These are phyloP conservation scores for Exophiala calicioides DNA, from an alignment of 2,329 filamentous ascomycete genomes.

Conservation along the genomic window DNA sequence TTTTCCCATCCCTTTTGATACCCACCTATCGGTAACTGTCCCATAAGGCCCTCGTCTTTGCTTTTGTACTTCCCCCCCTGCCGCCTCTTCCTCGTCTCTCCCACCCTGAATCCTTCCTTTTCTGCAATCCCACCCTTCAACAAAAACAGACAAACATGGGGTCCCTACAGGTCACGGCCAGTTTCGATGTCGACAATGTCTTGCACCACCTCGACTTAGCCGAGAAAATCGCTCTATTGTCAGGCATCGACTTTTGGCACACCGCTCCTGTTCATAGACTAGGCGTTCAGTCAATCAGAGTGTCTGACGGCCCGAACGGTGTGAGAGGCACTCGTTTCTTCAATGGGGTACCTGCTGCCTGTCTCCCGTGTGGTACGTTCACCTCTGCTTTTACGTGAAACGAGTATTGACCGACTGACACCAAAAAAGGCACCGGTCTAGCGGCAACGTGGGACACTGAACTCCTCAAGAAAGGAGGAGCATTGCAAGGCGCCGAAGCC, in stretches of 20 bases:
- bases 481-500: conserved; percentile 69
- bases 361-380: conserved; percentile 64
- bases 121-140: conserved; percentile 2
- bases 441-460: conserved; percentile 77
- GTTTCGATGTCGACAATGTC: conserved; percentile 32
- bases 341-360: conserved; percentile 67
- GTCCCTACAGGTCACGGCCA: conserved; percentile 21
- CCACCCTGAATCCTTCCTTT: not conserved
- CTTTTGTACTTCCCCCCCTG: not conserved
- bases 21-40: not conserved
- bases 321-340: conserved; percentile 69
- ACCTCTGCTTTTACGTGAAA: too few relatives aligned
- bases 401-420: not conserved
- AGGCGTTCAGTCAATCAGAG: conserved; percentile 65
- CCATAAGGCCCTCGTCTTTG: not conserved
- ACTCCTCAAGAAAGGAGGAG: conserved; percentile 68
- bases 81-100: not conserved
- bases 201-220: conserved; percentile 39
- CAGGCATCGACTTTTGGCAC: conserved; percentile 69
- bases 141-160: too few relatives aligned
- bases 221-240: conserved; percentile 58
- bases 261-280: conserved; percentile 64
- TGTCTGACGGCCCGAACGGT: conserved; percentile 70
- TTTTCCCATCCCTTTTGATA: not conserved
- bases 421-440: conserved; percentile 63